Base-by-base conservation (phyloP, 192 early-diverging fungal genomes). In the Endogone sp. region DNA sequence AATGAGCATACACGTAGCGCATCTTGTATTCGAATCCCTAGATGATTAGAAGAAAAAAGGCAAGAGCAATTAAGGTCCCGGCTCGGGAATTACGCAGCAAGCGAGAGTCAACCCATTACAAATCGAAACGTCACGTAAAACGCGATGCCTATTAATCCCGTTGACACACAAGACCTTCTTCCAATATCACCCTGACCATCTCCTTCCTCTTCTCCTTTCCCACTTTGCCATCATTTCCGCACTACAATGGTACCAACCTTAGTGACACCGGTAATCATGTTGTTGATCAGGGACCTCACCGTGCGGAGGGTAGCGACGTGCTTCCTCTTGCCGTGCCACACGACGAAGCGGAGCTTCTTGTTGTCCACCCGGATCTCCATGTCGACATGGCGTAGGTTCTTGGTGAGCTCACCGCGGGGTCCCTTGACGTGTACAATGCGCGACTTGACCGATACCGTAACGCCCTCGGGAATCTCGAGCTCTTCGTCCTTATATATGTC, bases 241-340 rank as follows among this genome's bases (percentile, higher is more conserved):
- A 9, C 3, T 24, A 44, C 66, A 16, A n/a, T n/a, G n/a, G n/a
- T n/a, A n/a, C n/a, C n/a, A n/a, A 84, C 83, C 87, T 96, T 94
- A 83, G 97, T 99, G 65, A 97, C 95, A 81, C 95, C 95, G 65
- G 82, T 92, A 86, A 97, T 97, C 90, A 99, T 90, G 91, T 99
- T 99, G 82, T 89, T 81, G 76, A 97, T 94, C 85, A 93, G 90
- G 74, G 94, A 94, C 80, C 91, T 88, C 68, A 99, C 91, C 66
- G 97, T 99, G 73, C 95, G 94, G 85, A 99, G 94, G 88, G 95
- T 96, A 67, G 95, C 95, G 79, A 95, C 82, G 88, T 99, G 95
- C 92, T 99, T 97, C 79, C 95, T 93, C 77, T 82, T 85, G 67
- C 95, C 97, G 84, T 95, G 92, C 91, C 92, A 96, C 56, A 99